phyloP scores from a whole-genome alignment of 108 stramenopile genomes.

The Pseudonitzschia pungens region DNA sequence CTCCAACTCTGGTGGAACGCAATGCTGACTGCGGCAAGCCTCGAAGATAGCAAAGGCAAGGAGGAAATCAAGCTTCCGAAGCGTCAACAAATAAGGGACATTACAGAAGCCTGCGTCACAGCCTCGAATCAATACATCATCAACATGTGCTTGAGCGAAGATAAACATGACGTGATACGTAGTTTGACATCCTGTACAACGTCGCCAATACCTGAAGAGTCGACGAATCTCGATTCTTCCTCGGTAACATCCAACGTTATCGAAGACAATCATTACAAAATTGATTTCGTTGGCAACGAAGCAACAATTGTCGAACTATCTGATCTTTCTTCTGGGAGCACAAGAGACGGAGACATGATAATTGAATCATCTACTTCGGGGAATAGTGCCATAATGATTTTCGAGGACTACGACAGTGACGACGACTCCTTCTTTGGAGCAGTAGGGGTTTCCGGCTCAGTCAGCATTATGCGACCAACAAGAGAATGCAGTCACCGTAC shows the following conservation, averaged over 20 bases:
- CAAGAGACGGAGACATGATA: background rate
- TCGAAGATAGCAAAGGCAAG: background rate
- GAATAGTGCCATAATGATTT: background rate
- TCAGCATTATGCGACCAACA: background rate
- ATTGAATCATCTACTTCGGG: no score
- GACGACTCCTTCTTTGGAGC: background rate
- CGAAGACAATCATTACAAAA: background rate
- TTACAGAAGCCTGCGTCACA: constrained; percentile 7
- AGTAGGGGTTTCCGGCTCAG: background rate
- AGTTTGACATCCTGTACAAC: background rate
- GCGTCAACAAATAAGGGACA: background rate
- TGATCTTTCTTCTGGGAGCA: background rate
- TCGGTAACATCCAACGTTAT: background rate
- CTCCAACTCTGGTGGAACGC: constrained; percentile 15
- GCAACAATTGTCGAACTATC: background rate
- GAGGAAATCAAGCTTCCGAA: background rate
- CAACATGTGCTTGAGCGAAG: constrained; percentile 10
- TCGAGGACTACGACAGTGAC: background rate
- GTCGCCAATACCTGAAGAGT: background rate
- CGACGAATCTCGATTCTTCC: background rate
- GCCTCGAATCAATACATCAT: constrained; percentile 7
- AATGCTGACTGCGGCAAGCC: background rate
- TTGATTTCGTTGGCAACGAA: background rate
- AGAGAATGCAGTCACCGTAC: background rate
- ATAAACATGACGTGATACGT: background rate